phyloP scores from a whole-genome alignment of 2,329 filamentous ascomycete species.

The Byssochlamys sp. region DNA sequence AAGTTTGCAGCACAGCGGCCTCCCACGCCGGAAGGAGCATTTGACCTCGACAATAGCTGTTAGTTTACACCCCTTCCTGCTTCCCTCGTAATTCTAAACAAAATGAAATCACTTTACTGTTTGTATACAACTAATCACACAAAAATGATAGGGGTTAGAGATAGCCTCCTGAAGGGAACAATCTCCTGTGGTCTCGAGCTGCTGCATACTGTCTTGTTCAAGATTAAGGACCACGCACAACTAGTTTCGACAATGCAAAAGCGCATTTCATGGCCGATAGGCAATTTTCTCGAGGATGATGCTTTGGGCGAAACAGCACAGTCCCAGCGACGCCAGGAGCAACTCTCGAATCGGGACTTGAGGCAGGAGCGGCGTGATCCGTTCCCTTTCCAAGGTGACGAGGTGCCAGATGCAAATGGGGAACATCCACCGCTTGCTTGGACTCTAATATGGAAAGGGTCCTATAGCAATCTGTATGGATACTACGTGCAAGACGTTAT shows the following conservation, averaged over 20 bases:
- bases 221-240: conserved; percentile 5
- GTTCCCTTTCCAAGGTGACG: conserved; percentile 3
- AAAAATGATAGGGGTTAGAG: neutral
- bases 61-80: neutral
- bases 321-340: neutral
- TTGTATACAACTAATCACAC: neutral
- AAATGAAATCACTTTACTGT: neutral
- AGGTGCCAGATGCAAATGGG: conserved; percentile 1
- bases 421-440: conserved; percentile 5
- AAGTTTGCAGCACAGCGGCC: conserved; percentile 4
- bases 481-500: neutral
- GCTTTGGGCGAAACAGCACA: neutral
- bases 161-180: conserved; percentile 2
- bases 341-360: no score
- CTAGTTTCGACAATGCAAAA: conserved; percentile 9
- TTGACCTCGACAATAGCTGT: conserved; percentile 2
- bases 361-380: neutral
- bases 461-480: conserved; percentile 6
- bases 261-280: neutral
- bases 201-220: conserved; percentile 1
- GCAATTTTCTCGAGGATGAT: conserved; percentile 1
- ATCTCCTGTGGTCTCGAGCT: conserved; percentile 5
- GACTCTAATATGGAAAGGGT: conserved; percentile 4
- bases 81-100: no score
- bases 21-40: conserved; percentile 3